A percentile compares a stretch with the other conserved stretches of the same genome.
Evolutionary conservation across 176 grass and related monocot species (phyloP).

Genomic region (Oryza brachyantha): DNA sequence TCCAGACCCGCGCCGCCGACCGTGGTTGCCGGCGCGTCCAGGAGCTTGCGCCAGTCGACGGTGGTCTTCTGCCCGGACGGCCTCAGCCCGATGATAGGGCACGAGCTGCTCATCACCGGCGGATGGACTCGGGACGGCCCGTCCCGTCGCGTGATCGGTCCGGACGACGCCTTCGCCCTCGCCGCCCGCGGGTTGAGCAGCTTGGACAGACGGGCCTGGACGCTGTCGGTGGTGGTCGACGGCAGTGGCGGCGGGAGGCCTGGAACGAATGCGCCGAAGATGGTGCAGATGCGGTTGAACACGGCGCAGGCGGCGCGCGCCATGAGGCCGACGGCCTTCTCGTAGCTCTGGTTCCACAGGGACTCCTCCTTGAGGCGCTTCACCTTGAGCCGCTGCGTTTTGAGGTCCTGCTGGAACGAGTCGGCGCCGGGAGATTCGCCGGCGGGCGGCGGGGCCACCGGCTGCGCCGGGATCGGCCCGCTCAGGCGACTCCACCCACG

Average conservation of each 20-base stretch:
- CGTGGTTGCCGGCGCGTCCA: constrained; percentile 44
- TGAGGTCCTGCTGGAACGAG: constrained; percentile 55
- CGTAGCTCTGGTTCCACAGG: constrained; percentile 68
- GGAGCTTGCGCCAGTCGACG: constrained; percentile 52
- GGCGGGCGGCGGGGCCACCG: not conserved
- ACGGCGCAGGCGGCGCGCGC: constrained; percentile 53
- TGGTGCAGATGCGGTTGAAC: constrained; percentile 58
- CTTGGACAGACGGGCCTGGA: constrained; percentile 36
- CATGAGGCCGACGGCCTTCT: constrained; percentile 73
- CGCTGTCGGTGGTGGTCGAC: constrained; percentile 21
- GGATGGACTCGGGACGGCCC: constrained; percentile 26
- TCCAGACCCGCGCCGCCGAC: constrained; percentile 72
- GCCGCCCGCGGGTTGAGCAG: constrained; percentile 35
- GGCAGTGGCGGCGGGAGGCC: constrained; percentile 38
- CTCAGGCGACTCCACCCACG: constrained; percentile 51
- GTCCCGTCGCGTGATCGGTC: constrained; percentile 59
- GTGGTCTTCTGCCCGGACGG: not conserved
- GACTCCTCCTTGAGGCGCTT: constrained; percentile 70
- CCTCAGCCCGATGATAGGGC: constrained; percentile 55
- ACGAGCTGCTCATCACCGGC: constrained; percentile 54
- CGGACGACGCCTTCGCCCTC: constrained; percentile 49
- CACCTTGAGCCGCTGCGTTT: constrained; percentile 64
- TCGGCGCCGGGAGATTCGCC: constrained; percentile 24
- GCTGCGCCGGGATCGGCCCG: constrained; percentile 62
- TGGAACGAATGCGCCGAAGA: constrained; percentile 54